A percentile compares a stretch with the other conserved stretches of the same genome.
Conservation (phyloP, 768 basidiomycete genomes). For the Phylloporus sp. region DNA sequence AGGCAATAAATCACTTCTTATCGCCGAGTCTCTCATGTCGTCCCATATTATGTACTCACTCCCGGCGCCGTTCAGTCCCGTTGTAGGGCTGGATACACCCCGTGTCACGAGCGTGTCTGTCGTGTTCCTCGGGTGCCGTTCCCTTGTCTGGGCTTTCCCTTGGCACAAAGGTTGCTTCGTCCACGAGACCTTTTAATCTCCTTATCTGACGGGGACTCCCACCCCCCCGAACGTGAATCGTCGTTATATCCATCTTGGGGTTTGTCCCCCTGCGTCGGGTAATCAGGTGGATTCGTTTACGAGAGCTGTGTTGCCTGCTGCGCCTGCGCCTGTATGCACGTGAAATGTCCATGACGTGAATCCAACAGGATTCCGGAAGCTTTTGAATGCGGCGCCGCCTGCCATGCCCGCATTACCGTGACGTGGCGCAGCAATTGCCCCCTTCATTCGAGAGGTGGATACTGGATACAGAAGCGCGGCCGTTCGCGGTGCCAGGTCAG, state of each 20-base stretch:
- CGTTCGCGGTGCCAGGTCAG: too few relatives aligned
- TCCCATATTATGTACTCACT: conserved; percentile 2
- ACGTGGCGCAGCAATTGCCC: too few relatives aligned
- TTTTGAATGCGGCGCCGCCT: neutral
- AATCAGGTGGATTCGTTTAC: neutral
- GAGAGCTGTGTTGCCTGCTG: neutral
- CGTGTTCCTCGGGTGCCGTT: neutral
- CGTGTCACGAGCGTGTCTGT: neutral
- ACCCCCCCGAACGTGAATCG: neutral
- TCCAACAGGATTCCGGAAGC: neutral
- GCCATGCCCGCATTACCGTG: too few relatives aligned
- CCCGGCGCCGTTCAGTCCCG: too few relatives aligned
- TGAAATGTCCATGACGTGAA: neutral
- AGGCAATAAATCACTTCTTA: neutral
- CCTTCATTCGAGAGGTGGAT: too few relatives aligned
- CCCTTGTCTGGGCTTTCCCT: neutral
- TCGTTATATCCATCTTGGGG: neutral
- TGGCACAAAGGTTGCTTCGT: neutral
- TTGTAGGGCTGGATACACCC: too few relatives aligned
- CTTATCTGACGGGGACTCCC: neutral
- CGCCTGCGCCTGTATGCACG: neutral
- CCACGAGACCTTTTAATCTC: neutral
- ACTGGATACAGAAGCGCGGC: too few relatives aligned
- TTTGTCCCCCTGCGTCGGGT: neutral
- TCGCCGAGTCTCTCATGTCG: neutral